phyloP scores from a whole-genome alignment of 2,329 filamentous ascomycete genomes.

The Exophiala calicioides region DNA sequence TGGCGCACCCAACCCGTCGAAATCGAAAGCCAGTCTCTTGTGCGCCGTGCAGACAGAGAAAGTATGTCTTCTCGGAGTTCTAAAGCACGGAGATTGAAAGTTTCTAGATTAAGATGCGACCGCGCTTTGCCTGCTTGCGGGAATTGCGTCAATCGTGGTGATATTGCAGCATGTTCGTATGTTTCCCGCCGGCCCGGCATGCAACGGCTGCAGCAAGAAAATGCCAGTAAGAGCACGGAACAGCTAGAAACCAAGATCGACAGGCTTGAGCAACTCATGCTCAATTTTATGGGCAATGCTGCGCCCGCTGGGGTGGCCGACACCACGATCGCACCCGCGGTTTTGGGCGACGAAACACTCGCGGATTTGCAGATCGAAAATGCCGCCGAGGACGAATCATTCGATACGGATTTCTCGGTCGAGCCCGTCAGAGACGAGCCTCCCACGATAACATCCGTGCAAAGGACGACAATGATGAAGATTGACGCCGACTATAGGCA shows the following conservation, averaged over 20 bases:
- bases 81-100: too few relatives aligned
- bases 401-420: slow-evolving; percentile 55
- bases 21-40: slow-evolving; percentile 90
- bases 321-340: too few relatives aligned
- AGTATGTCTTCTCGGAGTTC: slow-evolving; percentile 44
- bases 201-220: slow-evolving; percentile 62
- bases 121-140: slow-evolving; percentile 78
- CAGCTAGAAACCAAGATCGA: slow-evolving; percentile 97
- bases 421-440: too few relatives aligned
- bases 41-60: slow-evolving; percentile 83
- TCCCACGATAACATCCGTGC: slow-evolving; percentile 68
- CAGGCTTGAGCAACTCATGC: slow-evolving; percentile 83
- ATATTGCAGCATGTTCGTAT: slow-evolving; percentile 80
- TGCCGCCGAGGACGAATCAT: slow-evolving; percentile 50
- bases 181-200: slow-evolving; percentile 67
- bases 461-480: slow-evolving; percentile 75
- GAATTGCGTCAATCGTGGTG: slow-evolving; percentile 87
- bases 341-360: too few relatives aligned
- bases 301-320: slow-evolving; percentile 28
- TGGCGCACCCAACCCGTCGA: too few relatives aligned
- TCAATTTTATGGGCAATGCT: slow-evolving; percentile 72
- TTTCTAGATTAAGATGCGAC: slow-evolving; percentile 75
- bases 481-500: slow-evolving; percentile 73
- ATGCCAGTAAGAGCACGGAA: slow-evolving; percentile 95
- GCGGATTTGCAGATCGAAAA: too few relatives aligned